Evolutionary conservation across 2,329 filamentous ascomycete genomes (phyloP), one percentile per base, ranked within the genome.

Genomic region (Cordyceps javanica): DNA sequence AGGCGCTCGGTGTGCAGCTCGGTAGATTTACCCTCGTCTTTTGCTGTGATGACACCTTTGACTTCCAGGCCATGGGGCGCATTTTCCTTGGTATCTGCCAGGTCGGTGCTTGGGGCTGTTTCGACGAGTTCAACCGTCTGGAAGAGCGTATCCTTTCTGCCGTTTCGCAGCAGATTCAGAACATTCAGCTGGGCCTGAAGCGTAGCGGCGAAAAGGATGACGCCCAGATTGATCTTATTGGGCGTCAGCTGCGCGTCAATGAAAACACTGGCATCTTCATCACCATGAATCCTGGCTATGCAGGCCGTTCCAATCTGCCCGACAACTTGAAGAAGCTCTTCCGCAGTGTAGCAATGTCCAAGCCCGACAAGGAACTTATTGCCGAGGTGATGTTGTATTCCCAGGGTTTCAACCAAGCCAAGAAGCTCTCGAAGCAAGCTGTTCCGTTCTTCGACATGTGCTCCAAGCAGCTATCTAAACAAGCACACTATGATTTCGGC

Each of bases 321-420:
- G 94, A 99, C 75, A 99, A 99, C 72, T 75, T 99, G 77, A 99
- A 99, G 85, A 99, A 99, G 75, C 80, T 99, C 41, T 99, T 99
- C 85, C 88, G 95, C 70, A 99, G 94, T 68, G 92, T 99, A 53
- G 94, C 94, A 61, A 99, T 99, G 94, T 99, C 94, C 11, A 99
- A 97, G 75, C 94, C 94, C 1, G 95, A 99, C 78, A 99, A 99
- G 74, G 95, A 99, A 73, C 88, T 99, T 59, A 99, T 99, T 74
- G 91, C 94, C 36, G 94, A 99, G 77, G 94, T 99, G 67, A 99
- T 99, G 95, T 85, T 99, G 36, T 99, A 97, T 80, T 99, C 95
- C 1, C 94, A 99, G 73, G 94, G 94, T 68, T 99, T 99, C 80
- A 95, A 90, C 67, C 91, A 96, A 72, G 94, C 94, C 36, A 99